Evolutionary conservation across 345 rosid genomes (phyloP), one percentile per base, ranked within the genome.

Genomic region (Diplotaxis tenuifolia): DNA sequence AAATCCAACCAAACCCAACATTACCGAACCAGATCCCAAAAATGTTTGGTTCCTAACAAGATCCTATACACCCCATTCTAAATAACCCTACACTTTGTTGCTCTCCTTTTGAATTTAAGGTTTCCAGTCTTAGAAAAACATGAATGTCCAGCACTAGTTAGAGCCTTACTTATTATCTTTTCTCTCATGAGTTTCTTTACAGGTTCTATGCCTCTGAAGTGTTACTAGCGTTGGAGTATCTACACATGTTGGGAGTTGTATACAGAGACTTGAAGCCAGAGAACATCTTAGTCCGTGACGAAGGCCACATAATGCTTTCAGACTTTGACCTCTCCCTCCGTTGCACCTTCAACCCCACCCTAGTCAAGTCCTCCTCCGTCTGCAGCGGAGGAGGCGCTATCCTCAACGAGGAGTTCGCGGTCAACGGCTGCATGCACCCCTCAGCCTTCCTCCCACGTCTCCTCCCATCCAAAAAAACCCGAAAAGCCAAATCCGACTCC

Each of bases 171-270:
- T 64, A 1, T 20, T 16, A 71, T 65, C 34, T 65, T 54, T 25
- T 45, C 19, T 64, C 72, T 71, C 10, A 70, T 63, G 75, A 40
- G 21, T 60, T 16, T 66, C 10, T 74, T 70, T 14, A 47, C 68
- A 93, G 98, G 84, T 91, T 93, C 71, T 93, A 76, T 62, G 92
- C 98, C 14, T 88, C 96, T n/a, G 98, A 93, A 77, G 94, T 93
- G 77, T 77, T 93, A 34, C 74, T 93, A 82, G 98, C 97, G 0
- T 88, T 93, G 28, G 97, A 91, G 78, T 93, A 93, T 75, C 79
- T 93, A 55, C 98, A 91, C 84, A 93, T 93, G 98, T 79, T 91
- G 42, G 98, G 98, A 25, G 78, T 93, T 61, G 98, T 93, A 31
- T 93, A 93, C 60, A 82, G 96, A 79, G 98, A 93, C 70, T 78